Evolutionary conservation across 228 moss, liverwort and hornwort species (phyloP).

Genomic region (Sphagnum fallax): DNA sequence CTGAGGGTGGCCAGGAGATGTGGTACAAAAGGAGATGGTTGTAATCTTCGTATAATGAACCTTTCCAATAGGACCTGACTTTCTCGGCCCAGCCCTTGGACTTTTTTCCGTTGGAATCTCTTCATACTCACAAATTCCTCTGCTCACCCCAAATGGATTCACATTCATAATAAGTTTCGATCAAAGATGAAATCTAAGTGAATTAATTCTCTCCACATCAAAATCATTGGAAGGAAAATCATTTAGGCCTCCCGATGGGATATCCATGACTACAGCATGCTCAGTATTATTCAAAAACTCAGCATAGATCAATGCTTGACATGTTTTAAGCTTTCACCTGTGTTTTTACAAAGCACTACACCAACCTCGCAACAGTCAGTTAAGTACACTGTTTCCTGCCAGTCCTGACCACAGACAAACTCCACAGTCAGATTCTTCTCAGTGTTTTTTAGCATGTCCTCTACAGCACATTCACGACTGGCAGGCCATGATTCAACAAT

Average conservation of each 20-base stretch:
- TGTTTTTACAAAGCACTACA: conserved; percentile 6
- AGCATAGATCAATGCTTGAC: too few relatives aligned
- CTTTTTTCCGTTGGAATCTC: conserved; percentile 24
- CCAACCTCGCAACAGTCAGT: conserved; percentile 10
- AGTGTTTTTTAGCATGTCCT: too few relatives aligned
- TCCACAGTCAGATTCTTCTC: too few relatives aligned
- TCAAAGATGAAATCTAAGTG: neutral
- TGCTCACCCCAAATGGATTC: conserved; percentile 1
- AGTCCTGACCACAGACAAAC: neutral
- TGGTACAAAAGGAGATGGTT: conserved; percentile 39
- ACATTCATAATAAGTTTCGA: neutral
- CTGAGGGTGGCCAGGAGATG: conserved; percentile 4
- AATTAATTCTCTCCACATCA: too few relatives aligned
- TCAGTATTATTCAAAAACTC: neutral
- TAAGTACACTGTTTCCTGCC: conserved; percentile 11
- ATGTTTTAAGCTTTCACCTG: neutral
- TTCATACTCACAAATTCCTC: conserved; percentile 62
- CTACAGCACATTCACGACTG: too few relatives aligned
- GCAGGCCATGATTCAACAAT: too few relatives aligned
- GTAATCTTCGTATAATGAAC: conserved; percentile 32
- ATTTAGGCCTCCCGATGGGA: too few relatives aligned
- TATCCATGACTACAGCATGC: too few relatives aligned
- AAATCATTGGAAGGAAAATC: too few relatives aligned
- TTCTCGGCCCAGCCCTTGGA: conserved; percentile 35
- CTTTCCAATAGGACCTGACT: conserved; percentile 46